Evolutionary conservation across 176 grass and related monocot species (phyloP).

Genomic region (Bromus sterilis): DNA sequence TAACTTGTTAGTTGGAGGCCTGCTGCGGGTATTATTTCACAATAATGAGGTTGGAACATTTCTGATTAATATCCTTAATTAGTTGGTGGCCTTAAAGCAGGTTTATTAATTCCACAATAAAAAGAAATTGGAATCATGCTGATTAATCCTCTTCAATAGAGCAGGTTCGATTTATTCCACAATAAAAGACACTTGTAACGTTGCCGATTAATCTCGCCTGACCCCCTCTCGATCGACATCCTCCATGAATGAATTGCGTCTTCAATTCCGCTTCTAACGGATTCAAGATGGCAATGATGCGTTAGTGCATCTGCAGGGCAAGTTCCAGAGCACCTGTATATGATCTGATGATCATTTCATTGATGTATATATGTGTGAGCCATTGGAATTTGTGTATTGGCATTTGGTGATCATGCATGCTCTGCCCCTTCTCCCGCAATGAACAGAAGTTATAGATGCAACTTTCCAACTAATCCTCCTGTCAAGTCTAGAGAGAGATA

Average conservation of each 20-base stretch:
- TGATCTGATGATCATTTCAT: not conserved
- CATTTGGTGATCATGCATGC: not conserved
- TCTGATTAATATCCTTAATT: not conserved
- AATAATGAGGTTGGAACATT: not conserved
- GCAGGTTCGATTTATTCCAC: not conserved
- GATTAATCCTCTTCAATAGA: not conserved
- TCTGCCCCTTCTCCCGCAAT: not conserved
- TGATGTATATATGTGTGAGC: not conserved
- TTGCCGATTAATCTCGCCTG: not conserved
- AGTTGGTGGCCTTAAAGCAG: not conserved
- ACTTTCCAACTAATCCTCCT: not conserved
- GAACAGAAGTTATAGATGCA: not conserved
- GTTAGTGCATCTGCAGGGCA: not conserved
- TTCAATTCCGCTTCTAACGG: not conserved
- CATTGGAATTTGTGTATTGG: not conserved
- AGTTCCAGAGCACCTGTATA: not conserved
- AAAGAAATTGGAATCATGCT: not conserved
- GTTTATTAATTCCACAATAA: not conserved
- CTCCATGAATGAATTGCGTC: conserved; percentile 19
- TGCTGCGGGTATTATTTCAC: not conserved
- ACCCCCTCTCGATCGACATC: not conserved
- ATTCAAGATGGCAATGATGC: conserved; percentile 13
- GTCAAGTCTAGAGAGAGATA: not conserved
- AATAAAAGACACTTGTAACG: not conserved
- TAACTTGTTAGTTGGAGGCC: not conserved